Base-by-base conservation (phyloP, 768 basidiomycete genomes). In the Galerina sulciceps region DNA sequence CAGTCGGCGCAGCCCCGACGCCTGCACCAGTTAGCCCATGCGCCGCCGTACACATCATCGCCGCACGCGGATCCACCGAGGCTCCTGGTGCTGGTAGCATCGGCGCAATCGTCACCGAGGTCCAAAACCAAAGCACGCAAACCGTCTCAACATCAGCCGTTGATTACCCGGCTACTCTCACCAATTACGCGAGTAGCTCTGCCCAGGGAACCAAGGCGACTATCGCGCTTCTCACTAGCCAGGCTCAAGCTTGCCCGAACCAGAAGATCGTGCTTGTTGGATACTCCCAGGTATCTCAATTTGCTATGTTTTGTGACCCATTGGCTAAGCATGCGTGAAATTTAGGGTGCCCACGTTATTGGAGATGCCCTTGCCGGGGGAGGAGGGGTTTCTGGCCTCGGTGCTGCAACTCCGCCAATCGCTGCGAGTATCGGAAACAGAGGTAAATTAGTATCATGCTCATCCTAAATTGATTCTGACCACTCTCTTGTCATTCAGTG, bases 201-300 rank as follows among this genome's bases (percentile, higher is more conserved):
- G 65, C 65, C n/a, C 63, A 67, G 40, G 71, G 71, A 17, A 70
- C 69, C 31, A 45, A 65, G 10, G 69, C 68, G 1, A 69, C 67
- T 35, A 72, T 63, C 48, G 53, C 65, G 17, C 43, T 69, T 18
- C 58, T 72, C 49, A 67, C 66, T 35, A 67, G 60, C 47, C 69
- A 70, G 56, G 66, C 63, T 14, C 55, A 57, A 18, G 55, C 65
- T 26, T 72, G 71, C 52, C 71, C 71, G 3, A 62, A 61, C 42
- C 69, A 70, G 48, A 72, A 72, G 61, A 70, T 72, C 41, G 71
- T 72, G 20, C 65, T 72, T 11, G 67, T 70, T 48, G 69, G 71
- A 23, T 72, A 70, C 40, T 70, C 69, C 23, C 69, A 70, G 58
- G 69, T 68, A 26, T 20, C n/a, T 31, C 5, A 31, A 4, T 31